A percentile compares a stretch with the other conserved stretches of the same genome.
Conservation (phyloP, 352 stramenopile species). For the Pythium periplocum region DNA sequence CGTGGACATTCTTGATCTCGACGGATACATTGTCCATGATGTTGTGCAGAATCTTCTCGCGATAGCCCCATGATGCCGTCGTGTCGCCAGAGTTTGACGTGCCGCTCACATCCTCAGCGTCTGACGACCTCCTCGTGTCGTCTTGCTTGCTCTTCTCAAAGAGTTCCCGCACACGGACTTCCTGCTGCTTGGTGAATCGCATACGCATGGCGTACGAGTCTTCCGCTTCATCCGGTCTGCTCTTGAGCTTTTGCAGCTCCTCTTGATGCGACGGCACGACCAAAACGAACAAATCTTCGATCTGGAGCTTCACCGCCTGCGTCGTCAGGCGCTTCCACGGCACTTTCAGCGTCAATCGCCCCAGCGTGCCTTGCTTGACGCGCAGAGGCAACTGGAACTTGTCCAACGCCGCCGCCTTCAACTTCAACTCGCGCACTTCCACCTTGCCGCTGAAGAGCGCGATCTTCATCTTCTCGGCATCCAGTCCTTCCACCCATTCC, state of each 20-base stretch:
- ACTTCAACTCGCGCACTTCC: constrained; percentile 72
- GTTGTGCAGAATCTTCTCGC: constrained; percentile 78
- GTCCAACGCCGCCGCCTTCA: constrained; percentile 60
- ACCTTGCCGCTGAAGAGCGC: constrained; percentile 79
- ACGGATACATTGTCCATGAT: constrained; percentile 82
- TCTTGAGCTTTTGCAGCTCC: constrained; percentile 34
- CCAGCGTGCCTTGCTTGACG: constrained; percentile 67
- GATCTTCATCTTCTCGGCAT: constrained; percentile 87
- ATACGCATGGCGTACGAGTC: constrained; percentile 60
- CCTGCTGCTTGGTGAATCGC: constrained; percentile 79
- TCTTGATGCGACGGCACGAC: constrained; percentile 63
- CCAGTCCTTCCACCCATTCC: constrained; percentile 79
- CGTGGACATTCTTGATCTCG: constrained; percentile 78
- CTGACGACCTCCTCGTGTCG: constrained; percentile 15
- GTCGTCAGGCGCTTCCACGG: constrained; percentile 82
- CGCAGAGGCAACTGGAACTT: constrained; percentile 77
- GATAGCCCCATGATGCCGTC: constrained; percentile 63
- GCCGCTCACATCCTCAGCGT: constrained; percentile 15
- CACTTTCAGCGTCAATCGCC: constrained; percentile 71
- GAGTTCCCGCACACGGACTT: constrained; percentile 70
- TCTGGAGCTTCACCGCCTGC: constrained; percentile 64
- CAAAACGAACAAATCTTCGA: constrained; percentile 74
- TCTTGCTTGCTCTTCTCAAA: constrained; percentile 67
- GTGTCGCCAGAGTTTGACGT: constrained; percentile 25
- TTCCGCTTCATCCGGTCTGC: constrained; percentile 22